phyloP scores from a whole-genome alignment of 345 rosid species.

The Toxicodendron radicans region DNA sequence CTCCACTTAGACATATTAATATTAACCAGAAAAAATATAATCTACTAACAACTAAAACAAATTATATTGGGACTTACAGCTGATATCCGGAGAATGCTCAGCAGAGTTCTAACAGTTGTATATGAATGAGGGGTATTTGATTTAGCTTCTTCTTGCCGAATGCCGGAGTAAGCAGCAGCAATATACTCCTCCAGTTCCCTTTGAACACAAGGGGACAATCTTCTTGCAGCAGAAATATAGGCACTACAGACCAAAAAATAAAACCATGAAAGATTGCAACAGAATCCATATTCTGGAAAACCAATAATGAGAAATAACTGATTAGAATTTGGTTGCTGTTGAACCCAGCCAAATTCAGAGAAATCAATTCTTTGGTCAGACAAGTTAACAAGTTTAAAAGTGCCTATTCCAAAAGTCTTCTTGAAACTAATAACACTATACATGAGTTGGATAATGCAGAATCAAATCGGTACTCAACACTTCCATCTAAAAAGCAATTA shows the following conservation, averaged over 20 bases:
- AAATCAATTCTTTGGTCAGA: not conserved
- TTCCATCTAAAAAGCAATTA: conserved; percentile 7
- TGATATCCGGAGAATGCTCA: conserved; percentile 93
- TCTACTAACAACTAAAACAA: not conserved
- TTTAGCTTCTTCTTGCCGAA: conserved; percentile 96
- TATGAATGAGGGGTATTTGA: conserved; percentile 88
- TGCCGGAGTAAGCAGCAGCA: conserved; percentile 87
- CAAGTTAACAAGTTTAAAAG: not conserved
- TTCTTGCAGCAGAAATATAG: conserved; percentile 91
- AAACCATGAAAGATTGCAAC: conserved; percentile 11
- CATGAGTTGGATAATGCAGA: not conserved
- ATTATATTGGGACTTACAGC: conserved; percentile 56
- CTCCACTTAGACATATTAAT: too few species aligned
- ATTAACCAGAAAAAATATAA: not conserved
- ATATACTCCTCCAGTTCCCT: conserved; percentile 88
- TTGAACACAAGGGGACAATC: conserved; percentile 79
- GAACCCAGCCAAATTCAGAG: conserved; percentile 1
- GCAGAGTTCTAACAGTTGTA: conserved; percentile 91
- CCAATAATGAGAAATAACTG: not conserved
- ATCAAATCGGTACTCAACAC: not conserved
- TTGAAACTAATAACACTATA: too few species aligned
- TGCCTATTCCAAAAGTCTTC: not conserved
- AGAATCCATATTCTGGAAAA: not conserved
- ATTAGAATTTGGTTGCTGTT: not conserved
- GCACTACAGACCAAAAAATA: conserved; percentile 51